A percentile compares a stretch with the other conserved stretches of the same genome.
phyloP scores from a whole-genome alignment of 2,329 filamentous ascomycete genomes.

The Pyricularia sp. region DNA sequence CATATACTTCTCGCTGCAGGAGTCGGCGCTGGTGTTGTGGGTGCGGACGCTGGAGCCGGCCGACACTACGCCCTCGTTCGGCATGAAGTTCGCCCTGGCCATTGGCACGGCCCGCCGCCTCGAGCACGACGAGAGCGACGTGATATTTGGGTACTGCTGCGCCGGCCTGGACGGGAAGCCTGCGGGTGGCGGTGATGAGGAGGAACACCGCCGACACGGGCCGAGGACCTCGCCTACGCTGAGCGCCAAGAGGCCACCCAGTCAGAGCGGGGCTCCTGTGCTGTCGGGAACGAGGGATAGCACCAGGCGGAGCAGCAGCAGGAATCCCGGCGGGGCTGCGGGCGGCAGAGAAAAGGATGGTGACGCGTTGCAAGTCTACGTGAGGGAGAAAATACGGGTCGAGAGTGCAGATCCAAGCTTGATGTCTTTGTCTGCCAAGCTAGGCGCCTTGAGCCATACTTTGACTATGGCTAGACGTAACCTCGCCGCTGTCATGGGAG shows the following conservation, averaged over 20 bases:
- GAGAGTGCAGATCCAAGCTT: conserved; percentile 82
- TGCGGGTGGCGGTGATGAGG: neutral
- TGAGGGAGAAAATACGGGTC: conserved; percentile 79
- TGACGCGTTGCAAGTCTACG: conserved; percentile 54
- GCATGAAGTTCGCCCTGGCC: conserved; percentile 56
- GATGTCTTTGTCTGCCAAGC: conserved; percentile 70
- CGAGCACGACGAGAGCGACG: conserved; percentile 69
- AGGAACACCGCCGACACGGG: neutral
- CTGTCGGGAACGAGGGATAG: conserved; percentile 3
- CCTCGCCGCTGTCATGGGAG: conserved; percentile 65
- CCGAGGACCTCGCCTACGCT: neutral
- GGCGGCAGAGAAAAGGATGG: conserved; percentile 1
- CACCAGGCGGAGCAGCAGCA: neutral
- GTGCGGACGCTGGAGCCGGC: conserved; percentile 58
- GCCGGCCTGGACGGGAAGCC: conserved; percentile 8
- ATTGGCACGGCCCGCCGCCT: conserved; percentile 51
- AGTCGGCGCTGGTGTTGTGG: conserved; percentile 56
- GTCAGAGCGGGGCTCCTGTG: neutral
- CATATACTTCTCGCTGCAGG: conserved; percentile 57
- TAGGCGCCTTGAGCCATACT: conserved; percentile 63
- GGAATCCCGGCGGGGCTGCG: neutral
- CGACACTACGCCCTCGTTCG: conserved; percentile 45
- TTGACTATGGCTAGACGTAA: conserved; percentile 58
- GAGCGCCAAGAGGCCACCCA: neutral
- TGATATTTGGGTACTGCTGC: conserved; percentile 52